Conservation (phyloP, 257 asterid species). For the Orobanche coerulescens region DNA sequence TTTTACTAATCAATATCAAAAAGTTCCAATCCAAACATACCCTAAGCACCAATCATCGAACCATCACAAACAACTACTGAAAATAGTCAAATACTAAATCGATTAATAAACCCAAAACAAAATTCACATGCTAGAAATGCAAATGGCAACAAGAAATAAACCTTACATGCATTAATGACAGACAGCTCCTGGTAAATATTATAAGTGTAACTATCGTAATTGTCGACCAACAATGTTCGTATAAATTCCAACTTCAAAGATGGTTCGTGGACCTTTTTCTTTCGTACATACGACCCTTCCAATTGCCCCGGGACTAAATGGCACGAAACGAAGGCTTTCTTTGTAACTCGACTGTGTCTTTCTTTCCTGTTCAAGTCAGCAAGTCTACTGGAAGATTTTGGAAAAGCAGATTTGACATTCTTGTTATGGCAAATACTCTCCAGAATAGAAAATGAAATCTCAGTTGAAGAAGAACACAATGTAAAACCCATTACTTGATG, state of each 20-base stretch:
- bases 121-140: neutral
- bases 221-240: conserved; percentile 81
- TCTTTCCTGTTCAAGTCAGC: conserved; percentile 31
- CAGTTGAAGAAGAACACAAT: conserved; percentile 43
- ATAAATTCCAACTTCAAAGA: conserved; percentile 43
- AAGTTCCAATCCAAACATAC: no score
- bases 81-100: no score
- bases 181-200: conserved; percentile 92
- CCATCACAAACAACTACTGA: neutral
- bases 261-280: conserved; percentile 39
- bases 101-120: no score
- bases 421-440: conserved; percentile 32
- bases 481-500: conserved; percentile 36
- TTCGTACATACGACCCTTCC: conserved; percentile 48
- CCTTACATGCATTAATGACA: conserved; percentile 76
- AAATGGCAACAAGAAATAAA: conserved; percentile 12
- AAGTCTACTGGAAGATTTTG: conserved; percentile 33
- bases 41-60: neutral
- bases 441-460: conserved; percentile 38
- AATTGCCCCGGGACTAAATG: conserved; percentile 54
- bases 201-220: conserved; percentile 94
- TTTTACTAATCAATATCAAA: no score
- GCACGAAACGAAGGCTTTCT: conserved; percentile 42
- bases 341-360: conserved; percentile 23
- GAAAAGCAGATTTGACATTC: conserved; percentile 30